Base-by-base conservation (phyloP, 1,284 basidiomycete genomes). In the Cutaneotrichosporon daszewskae region DNA sequence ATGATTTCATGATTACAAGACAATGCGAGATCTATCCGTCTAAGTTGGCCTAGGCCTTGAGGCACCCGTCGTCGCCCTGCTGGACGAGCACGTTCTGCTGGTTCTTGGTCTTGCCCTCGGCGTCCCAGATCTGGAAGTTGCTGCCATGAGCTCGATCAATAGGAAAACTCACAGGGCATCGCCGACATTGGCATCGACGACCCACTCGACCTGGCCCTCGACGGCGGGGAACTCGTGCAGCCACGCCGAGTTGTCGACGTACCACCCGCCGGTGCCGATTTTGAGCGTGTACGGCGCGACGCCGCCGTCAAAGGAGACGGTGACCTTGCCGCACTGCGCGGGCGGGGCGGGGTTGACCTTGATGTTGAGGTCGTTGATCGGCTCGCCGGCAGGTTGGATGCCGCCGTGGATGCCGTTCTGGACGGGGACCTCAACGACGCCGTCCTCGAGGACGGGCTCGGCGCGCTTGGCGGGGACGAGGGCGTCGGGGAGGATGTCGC, bases 351-450 rank as follows among this genome's bases (percentile, higher is more conserved):
- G 33, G 26, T n/a, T 38, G 25, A 29, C 25, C 26, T 16, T 29
- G 37, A 38, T 19, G 25, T 38, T 38, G 26, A 38, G 25, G 35
- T 37, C 16, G 35, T 37, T 27, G 35, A 27, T 25, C 28, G 28
- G 28, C 16, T 16, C 28, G 28, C 28, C 28, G 28, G 28, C 28
- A 16, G n/a, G n/a, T n/a, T n/a, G n/a, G n/a, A n/a, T n/a, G n/a
- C n/a, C n/a, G n/a, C n/a, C n/a, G n/a, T n/a, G n/a, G n/a, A n/a
- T n/a, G n/a, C n/a, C n/a, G n/a, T n/a, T n/a, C n/a, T n/a, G n/a
- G n/a, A n/a, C n/a, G n/a, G n/a, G n/a, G n/a, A n/a, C n/a, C n/a
- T n/a, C n/a, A n/a, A n/a, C n/a, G n/a, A 16, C 28, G 28, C 28
- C 13, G 6, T 29, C 28, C 6, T 29, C 28, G 12, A 29, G 28